Evolutionary conservation across 768 basidiomycete species (phyloP), one percentile per base, ranked within the genome.

Genomic region (Sistotremastrum suecicum): DNA sequence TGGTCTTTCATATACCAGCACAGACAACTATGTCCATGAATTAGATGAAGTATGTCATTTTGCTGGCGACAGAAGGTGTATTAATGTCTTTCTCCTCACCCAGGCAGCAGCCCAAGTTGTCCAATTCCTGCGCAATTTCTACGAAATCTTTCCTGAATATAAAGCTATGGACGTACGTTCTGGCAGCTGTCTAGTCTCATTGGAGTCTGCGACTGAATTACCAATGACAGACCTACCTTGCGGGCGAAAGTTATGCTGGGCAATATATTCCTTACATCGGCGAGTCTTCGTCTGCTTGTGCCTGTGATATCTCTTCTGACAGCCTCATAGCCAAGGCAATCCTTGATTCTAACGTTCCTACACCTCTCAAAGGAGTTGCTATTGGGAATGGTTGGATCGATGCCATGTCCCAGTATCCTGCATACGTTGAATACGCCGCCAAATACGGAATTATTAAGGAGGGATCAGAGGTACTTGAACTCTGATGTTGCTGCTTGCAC

Each of bases 341-440:
- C 39, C 66, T 95, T 32, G 60, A 69, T 50, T 76, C 78, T 5
- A 59, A 70, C 34, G 64, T 88, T 11, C 57, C 67, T 29, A 65
- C 81, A 30, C 78, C 76, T 0, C 66, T 97, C 5, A 72, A 71
- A 39, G 95, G 95, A 1, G 65, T 75, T 10, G 87, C 94, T 1
- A 95, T 99, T 39, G 95, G 95, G 20, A 99, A 99, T 60, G 94
- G 94, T 4, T 99, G 95, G 95, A 94, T 95, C 41, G 92, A 97
- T 59, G 79, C 80, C 0, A 74, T 75, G 37, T 68, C 70, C 47
- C 95, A 99, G 64, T 99, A 97, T 59, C 78, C 85, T 10, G 71
- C 90, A 11, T 98, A 87, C 59, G 64, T 90, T 37, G 89, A 94
- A 52, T 98, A 81, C 56, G 80, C 80, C 1, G 72, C 84, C 39